Evolutionary conservation across 176 grass and related monocot species (phyloP), one percentile per base, ranked within the genome.

Genomic region (Tillandsia fasciculata): DNA sequence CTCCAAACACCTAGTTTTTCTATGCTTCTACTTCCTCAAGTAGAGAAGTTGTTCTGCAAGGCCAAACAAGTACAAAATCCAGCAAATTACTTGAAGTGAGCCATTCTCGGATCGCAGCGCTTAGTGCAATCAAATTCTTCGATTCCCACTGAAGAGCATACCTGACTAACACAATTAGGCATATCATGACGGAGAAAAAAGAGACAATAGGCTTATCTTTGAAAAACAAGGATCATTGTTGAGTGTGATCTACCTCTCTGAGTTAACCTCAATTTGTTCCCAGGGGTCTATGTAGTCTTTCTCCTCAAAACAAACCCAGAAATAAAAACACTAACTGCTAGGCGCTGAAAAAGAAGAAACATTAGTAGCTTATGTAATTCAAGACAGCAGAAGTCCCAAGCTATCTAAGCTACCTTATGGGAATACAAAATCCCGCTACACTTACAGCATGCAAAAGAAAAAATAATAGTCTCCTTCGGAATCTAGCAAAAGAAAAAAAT

Each of bases 141-240:
- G 90, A 90, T 70, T 99, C 90, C 89, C 94, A 93, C 48, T 93
- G 87, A 56, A 93, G 82, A 80, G 72, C 59, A 76, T 93, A 99
- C 76, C 94, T 93, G 84, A n/a, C 10, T 79, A 53, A 78, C 78
- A 17, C 56, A 59, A 59, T 59, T 33, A 59, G 15, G 29, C 29
- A 33, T 33, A 4, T 33, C 29, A 33, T 5, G 29, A 33, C 3
- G 29, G 6, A 33, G 29, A 33, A 33, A 33, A 33, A 33, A 33
- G 29, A 5, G 29, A 33, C 29, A 33, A 33, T 5, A 33, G 29
- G 29, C 29, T 33, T 33, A 33, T 33, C 29, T 33, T 33, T 33
- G 29, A 33, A 3, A 33, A 33, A 3, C 29, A 33, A 33, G 29
- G 0, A 33, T 33, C 29, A 33, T 33, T 33, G 29, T 3, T 33